Base-by-base conservation (phyloP, 441 rosid genomes). In the Eutrema salsugineum region DNA sequence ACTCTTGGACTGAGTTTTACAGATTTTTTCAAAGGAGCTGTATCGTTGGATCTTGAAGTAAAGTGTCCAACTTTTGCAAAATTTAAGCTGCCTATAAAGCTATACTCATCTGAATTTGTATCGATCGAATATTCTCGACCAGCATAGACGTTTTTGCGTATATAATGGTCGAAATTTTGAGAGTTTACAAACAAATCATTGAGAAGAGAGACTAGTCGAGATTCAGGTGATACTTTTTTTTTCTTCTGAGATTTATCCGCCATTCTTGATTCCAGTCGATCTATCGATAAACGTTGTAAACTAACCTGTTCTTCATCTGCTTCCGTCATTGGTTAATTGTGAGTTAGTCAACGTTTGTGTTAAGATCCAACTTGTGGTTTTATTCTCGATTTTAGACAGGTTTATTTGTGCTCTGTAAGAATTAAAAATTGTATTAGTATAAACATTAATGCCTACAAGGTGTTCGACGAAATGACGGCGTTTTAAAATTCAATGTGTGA, bases 61-160 rank as follows among this genome's bases (percentile, higher is more conserved):
- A 86, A 79, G 20, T 85, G 88, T 77, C 88, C 97, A 36, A 90
- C 86, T 79, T 86, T 88, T 1, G 99, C 97, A 77, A 94, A 94
- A 42, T 80, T 83, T 79, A 87, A 75, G 72, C 73, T 88, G 19
- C 91, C 86, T 61, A 84, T 76, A 74, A 90, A 77, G 33, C 81
- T 88, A 75, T 80, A 80, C 6, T 81, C 81, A 61, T 90, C 83
- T 36, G 79, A 79, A 76, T 85, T 87, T 71, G 77, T 81, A 46
- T 16, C 8, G 46, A 40, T 40, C 16, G 46, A 40, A 14, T 5
- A 40, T 16, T 14, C 46, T 14, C 16, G 46, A 40, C 46, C 16
- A 40, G 16, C 2, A 17, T 8, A 1, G 51, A 47, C 5, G 6
- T 14, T 50, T 65, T 75, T 82, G 62, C 63, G 77, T 17, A 82